Percentiles rank a stretch among this genome's conserved stretches.
Conservation (phyloP, 352 stramenopile species). For the Thalassiosira hispida region DNA sequence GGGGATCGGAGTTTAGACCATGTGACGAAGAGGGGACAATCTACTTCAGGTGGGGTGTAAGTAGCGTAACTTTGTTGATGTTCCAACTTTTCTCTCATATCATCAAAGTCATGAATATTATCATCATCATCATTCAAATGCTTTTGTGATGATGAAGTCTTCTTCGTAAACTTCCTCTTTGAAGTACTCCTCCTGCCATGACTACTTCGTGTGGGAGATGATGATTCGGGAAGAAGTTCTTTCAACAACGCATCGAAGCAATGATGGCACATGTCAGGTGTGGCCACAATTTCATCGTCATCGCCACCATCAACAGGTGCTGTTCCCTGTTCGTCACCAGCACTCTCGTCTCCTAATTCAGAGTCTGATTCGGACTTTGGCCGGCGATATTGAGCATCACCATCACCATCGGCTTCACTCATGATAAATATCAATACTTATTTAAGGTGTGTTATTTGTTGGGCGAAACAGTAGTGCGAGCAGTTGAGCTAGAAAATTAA, state of each 20-base stretch:
- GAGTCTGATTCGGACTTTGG: no score
- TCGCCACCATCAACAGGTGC: neutral
- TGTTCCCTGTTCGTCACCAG: no score
- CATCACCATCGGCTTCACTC: no score
- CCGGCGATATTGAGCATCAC: no score
- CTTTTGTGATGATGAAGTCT: slow-evolving; percentile 18
- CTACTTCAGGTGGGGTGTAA: slow-evolving; percentile 24
- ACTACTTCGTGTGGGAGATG: neutral
- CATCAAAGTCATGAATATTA: neutral
- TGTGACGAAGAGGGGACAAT: slow-evolving; percentile 80
- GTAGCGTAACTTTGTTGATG: neutral
- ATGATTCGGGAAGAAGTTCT: slow-evolving; percentile 28
- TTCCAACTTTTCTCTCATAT: neutral
- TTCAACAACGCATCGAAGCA: slow-evolving; percentile 67
- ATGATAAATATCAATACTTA: no score
- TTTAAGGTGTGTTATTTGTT: no score
- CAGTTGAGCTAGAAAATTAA: no score
- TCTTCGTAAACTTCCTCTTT: slow-evolving; percentile 1
- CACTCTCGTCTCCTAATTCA: no score
- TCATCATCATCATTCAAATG: neutral
- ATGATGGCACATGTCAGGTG: slow-evolving; percentile 59
- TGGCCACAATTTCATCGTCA: slow-evolving; percentile 38
- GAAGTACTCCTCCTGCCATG: neutral
- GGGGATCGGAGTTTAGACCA: slow-evolving; percentile 63
- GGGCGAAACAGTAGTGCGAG: no score